Conservation (phyloP, 441 rosid genomes). For the Codiaeum variegatum region DNA sequence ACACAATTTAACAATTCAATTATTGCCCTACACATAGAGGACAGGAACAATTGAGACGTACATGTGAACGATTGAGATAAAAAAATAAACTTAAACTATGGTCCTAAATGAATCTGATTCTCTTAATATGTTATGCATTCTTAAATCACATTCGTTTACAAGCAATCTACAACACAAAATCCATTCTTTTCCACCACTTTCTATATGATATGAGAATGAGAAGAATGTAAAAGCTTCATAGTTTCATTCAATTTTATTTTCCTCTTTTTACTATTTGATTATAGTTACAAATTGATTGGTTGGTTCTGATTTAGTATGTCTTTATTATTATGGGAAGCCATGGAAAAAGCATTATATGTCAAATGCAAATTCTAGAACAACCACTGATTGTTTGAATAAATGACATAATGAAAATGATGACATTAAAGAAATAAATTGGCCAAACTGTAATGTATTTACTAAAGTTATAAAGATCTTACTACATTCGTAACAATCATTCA, state of each 20-base stretch:
- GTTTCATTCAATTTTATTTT: background rate
- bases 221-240: background rate
- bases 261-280: background rate
- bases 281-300: background rate
- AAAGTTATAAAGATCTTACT: slow-evolving; percentile 54
- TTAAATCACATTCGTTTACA: too few relatives aligned
- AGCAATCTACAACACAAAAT: too few relatives aligned
- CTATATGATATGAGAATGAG: background rate
- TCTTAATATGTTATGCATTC: too few relatives aligned
- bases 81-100: too few relatives aligned
- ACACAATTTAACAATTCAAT: too few relatives aligned
- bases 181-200: too few relatives aligned
- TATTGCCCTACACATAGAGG: too few relatives aligned
- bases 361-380: slow-evolving; percentile 58
- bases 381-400: slow-evolving; percentile 44
- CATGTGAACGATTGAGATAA: too few relatives aligned
- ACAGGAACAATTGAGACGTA: too few relatives aligned
- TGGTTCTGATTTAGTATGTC: slow-evolving; percentile 5
- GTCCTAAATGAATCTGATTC: too few relatives aligned
- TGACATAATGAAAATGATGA: slow-evolving; percentile 61
- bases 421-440: slow-evolving; percentile 77
- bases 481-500: slow-evolving; percentile 43
- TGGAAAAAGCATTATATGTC: slow-evolving; percentile 36
- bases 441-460: slow-evolving; percentile 50
- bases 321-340: too few relatives aligned